Conservation (phyloP, 768 basidiomycete genomes). For the Hericium alpestre region DNA sequence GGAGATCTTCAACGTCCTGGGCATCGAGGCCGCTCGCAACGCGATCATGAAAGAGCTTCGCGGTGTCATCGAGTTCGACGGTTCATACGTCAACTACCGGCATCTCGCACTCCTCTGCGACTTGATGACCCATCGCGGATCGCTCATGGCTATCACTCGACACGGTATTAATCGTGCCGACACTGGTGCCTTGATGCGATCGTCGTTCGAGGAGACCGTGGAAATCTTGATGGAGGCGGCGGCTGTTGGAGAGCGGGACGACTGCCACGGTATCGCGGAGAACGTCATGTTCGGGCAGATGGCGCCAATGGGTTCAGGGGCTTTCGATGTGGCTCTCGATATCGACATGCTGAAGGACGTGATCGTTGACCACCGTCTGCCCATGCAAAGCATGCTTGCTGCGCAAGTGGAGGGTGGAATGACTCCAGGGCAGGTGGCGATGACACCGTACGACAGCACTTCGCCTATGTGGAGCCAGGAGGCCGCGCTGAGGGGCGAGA, state of each 20-base stretch:
- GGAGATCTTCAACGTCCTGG: slow-evolving; percentile 88
- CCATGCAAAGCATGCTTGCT: slow-evolving; percentile 70
- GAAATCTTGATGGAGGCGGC: slow-evolving; percentile 99
- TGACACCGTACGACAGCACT: slow-evolving; percentile 94
- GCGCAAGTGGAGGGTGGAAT: slow-evolving; percentile 78
- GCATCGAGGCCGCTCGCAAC: slow-evolving; percentile 93
- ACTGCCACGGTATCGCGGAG: slow-evolving; percentile 97
- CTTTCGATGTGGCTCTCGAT: slow-evolving; percentile 92
- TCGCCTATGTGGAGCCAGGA: slow-evolving; percentile 74
- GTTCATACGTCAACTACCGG: slow-evolving; percentile 98
- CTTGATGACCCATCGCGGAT: slow-evolving; percentile 93
- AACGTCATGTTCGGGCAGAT: slow-evolving; percentile 98
- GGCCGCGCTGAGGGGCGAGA: slow-evolving; percentile 63
- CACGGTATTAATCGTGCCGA: slow-evolving; percentile 99
- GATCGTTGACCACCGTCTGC: slow-evolving; percentile 90
- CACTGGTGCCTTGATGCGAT: slow-evolving; percentile 97
- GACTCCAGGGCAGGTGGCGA: slow-evolving; percentile 84
- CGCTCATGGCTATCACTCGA: slow-evolving; percentile 96
- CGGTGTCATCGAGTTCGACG: slow-evolving; percentile 96
- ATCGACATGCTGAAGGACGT: slow-evolving; percentile 98
- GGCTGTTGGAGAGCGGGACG: slow-evolving; percentile 94
- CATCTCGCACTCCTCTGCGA: slow-evolving; percentile 95
- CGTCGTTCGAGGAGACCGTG: slow-evolving; percentile 99
- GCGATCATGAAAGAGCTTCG: slow-evolving; percentile 92
- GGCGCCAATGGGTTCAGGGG: slow-evolving; percentile 99